These are phyloP conservation scores for Amoebophrya sp. DNA, from an alignment of 169 alveolate species.

Conservation along the genomic window DNA sequence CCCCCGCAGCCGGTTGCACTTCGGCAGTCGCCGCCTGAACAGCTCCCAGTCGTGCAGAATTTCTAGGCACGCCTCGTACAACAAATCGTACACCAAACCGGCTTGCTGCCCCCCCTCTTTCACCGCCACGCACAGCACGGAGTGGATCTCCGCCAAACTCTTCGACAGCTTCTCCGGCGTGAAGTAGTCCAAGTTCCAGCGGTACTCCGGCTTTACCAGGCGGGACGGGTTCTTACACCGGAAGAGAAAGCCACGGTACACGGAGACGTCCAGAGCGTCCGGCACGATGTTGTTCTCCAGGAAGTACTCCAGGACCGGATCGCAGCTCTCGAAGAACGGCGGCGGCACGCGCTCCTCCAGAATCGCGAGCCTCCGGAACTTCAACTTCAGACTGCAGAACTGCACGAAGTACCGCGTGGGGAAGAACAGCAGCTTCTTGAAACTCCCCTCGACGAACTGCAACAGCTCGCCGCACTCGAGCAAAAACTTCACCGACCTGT, in stretches of 20 bases:
- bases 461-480: neutral
- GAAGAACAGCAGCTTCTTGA: neutral
- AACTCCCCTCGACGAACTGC: neutral
- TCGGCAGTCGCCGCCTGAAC: neutral
- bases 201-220: neutral
- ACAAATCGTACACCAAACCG: neutral
- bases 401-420: neutral
- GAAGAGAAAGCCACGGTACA: neutral
- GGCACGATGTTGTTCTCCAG: neutral
- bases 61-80: neutral
- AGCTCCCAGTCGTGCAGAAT: neutral
- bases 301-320: neutral
- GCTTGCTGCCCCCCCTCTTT: neutral
- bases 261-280: neutral
- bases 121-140: neutral
- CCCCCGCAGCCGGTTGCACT: neutral
- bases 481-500: neutral
- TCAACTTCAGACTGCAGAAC: neutral
- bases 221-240: neutral
- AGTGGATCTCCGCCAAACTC: neutral
- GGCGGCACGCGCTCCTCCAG: neutral
- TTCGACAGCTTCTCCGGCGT: neutral
- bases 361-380: neutral
- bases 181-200: neutral
- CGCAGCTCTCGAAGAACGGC: neutral